Conservation (phyloP, 2,329 filamentous ascomycete species). For the Cladosporium sp. region DNA sequence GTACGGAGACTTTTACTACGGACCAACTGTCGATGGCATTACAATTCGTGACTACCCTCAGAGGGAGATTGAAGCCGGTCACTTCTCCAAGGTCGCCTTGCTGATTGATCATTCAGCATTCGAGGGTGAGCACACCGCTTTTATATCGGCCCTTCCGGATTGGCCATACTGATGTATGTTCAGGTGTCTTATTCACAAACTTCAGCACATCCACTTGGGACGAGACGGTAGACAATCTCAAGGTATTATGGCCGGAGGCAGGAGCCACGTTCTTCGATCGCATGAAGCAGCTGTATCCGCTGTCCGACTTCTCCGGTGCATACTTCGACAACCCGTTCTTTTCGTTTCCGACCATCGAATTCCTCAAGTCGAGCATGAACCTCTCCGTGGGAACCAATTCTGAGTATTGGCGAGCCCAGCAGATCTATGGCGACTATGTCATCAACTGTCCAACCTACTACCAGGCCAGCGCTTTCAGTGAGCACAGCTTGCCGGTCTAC, state of each 20-base stretch:
- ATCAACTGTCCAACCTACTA: slow-evolving; percentile 37
- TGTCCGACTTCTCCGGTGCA: not conserved
- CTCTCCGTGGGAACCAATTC: slow-evolving; percentile 45
- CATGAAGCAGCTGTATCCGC: slow-evolving; percentile 42
- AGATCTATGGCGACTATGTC: not conserved
- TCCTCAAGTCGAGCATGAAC: slow-evolving; percentile 40
- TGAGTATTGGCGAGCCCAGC: not conserved
- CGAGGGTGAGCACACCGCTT: not conserved
- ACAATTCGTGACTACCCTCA: slow-evolving; percentile 41
- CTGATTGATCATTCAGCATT: slow-evolving; percentile 40
- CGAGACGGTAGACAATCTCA: slow-evolving; percentile 34
- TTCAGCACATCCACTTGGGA: slow-evolving; percentile 29
- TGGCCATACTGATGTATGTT: slow-evolving; percentile 33
- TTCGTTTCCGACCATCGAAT: slow-evolving; percentile 27
- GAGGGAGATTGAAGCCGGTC: slow-evolving; percentile 34
- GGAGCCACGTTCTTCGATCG: slow-evolving; percentile 41
- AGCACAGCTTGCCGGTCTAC: slow-evolving; percentile 27
- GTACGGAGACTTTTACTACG: slow-evolving; percentile 13
- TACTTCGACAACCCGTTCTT: not conserved
- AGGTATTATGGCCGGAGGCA: slow-evolving; percentile 37
- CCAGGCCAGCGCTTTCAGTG: slow-evolving; percentile 38
- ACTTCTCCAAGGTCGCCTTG: slow-evolving; percentile 39
- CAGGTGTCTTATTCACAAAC: slow-evolving; percentile 34
- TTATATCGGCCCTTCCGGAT: not conserved
- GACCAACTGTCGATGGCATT: slow-evolving; percentile 43